Conservation (phyloP, 352 stramenopile genomes). For the Phytophthora cryptogea region DNA sequence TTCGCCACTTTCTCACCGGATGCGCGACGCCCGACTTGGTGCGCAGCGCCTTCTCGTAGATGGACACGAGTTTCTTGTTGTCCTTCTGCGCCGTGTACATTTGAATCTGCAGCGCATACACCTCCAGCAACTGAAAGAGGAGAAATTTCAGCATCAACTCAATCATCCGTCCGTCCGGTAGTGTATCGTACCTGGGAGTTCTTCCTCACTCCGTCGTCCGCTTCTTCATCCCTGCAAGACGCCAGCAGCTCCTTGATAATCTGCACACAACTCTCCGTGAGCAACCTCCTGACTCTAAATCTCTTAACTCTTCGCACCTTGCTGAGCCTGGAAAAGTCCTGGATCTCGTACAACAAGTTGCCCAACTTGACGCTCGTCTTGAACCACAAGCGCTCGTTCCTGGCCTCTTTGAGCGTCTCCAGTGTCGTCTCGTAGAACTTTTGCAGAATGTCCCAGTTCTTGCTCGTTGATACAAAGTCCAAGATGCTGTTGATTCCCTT, state of each 20-base stretch:
- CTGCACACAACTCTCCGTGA: constrained; percentile 20
- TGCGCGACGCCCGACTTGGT: constrained; percentile 92
- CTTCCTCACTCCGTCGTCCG: constrained; percentile 86
- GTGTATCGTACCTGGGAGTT: constrained; percentile 59
- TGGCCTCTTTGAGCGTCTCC: constrained; percentile 82
- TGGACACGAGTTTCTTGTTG: constrained; percentile 93
- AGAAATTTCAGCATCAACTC: no score
- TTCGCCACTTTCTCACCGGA: constrained; percentile 45
- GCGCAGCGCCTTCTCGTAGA: constrained; percentile 91
- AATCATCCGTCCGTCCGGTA: no score
- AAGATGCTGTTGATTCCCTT: constrained; percentile 97
- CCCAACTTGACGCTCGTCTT: constrained; percentile 96
- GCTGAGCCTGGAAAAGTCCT: constrained; percentile 68
- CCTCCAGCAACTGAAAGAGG: constrained; percentile 80
- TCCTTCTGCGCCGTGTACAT: constrained; percentile 93
- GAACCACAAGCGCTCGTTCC: constrained; percentile 91
- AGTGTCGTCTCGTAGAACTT: constrained; percentile 87
- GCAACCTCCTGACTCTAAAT: not conserved
- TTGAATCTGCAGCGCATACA: constrained; percentile 94
- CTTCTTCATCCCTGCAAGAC: constrained; percentile 85
- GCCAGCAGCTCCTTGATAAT: constrained; percentile 87
- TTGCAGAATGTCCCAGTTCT: constrained; percentile 87
- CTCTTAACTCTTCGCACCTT: constrained; percentile 40
- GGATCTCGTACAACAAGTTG: constrained; percentile 91
- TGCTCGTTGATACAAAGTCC: constrained; percentile 92